These are phyloP conservation scores for Penicillium nucicola DNA, from an alignment of 495 filamentous ascomycete genomes.

Conservation along the genomic window DNA sequence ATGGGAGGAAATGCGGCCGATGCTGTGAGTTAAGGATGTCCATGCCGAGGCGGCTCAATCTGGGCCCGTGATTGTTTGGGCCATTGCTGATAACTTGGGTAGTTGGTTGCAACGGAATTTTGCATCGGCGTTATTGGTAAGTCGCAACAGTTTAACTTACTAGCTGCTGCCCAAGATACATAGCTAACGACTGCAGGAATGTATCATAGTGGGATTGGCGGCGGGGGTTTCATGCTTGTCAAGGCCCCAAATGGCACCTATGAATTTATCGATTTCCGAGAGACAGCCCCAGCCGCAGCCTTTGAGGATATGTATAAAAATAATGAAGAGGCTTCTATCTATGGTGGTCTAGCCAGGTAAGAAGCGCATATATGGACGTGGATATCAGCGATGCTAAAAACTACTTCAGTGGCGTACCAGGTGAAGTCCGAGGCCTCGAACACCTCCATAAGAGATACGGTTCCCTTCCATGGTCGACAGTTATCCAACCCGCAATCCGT, in stretches of 20 bases:
- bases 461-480: constrained; percentile 61
- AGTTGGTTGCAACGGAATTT: constrained; percentile 67
- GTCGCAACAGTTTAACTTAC: constrained; percentile 3
- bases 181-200: constrained; percentile 47
- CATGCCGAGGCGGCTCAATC: not conserved
- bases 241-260: constrained; percentile 60
- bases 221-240: constrained; percentile 85
- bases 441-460: constrained; percentile 74
- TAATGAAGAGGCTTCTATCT: constrained; percentile 43
- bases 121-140: constrained; percentile 72
- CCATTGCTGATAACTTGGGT: not conserved
- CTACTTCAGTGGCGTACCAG: constrained; percentile 64
- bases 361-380: not conserved
- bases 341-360: constrained; percentile 65
- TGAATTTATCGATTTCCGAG: constrained; percentile 81
- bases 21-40: constrained; percentile 43
- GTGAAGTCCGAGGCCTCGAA: constrained; percentile 76
- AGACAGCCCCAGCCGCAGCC: constrained; percentile 76
- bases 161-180: not conserved
- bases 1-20: constrained; percentile 73
- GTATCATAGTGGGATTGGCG: constrained; percentile 86
- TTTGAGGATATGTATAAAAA: constrained; percentile 76
- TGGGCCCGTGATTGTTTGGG: not conserved
- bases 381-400: not conserved
- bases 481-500: constrained; percentile 69